Conservation (phyloP, 2,329 filamentous ascomycete genomes). For the Tolypocladium sp. region DNA sequence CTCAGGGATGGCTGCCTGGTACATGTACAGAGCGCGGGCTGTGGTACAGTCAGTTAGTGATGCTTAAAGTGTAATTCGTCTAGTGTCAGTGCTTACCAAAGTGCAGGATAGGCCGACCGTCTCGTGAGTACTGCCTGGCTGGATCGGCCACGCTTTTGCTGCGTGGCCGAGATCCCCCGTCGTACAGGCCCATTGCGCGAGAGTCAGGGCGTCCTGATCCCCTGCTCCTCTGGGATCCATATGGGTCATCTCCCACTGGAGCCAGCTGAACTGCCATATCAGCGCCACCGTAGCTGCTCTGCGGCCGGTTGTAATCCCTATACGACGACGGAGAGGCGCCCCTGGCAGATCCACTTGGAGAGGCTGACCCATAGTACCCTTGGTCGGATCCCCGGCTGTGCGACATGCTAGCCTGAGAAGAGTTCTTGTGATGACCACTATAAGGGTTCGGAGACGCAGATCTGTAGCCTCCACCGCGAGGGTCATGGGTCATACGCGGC, state of each 20-base stretch:
- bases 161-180: conserved; percentile 43
- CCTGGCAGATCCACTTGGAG: conserved; percentile 37
- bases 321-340: conserved; percentile 40
- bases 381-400: conserved; percentile 39
- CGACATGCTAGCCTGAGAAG: conserved; percentile 28
- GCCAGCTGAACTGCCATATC: conserved; percentile 64
- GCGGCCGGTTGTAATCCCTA: conserved; percentile 37
- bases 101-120: conserved; percentile 81
- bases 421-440: conserved; percentile 24
- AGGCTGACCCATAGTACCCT: conserved; percentile 41
- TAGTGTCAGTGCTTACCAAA: conserved; percentile 62
- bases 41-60: conserved; percentile 11
- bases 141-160: conserved; percentile 84
- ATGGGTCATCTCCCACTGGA: conserved; percentile 44
- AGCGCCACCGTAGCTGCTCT: conserved; percentile 37
- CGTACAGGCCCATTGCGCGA: conserved; percentile 47
- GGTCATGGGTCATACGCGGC: conserved; percentile 42
- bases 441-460: conserved; percentile 59
- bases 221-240: conserved; percentile 46
- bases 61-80: not conserved
- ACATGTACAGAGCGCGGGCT: conserved; percentile 93
- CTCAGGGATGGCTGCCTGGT: conserved; percentile 88
- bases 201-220: conserved; percentile 38
- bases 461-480: conserved; percentile 30
- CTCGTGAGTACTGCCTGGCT: conserved; percentile 71